Conservation (phyloP, 1,284 basidiomycete genomes). For the Boletus mariae region DNA sequence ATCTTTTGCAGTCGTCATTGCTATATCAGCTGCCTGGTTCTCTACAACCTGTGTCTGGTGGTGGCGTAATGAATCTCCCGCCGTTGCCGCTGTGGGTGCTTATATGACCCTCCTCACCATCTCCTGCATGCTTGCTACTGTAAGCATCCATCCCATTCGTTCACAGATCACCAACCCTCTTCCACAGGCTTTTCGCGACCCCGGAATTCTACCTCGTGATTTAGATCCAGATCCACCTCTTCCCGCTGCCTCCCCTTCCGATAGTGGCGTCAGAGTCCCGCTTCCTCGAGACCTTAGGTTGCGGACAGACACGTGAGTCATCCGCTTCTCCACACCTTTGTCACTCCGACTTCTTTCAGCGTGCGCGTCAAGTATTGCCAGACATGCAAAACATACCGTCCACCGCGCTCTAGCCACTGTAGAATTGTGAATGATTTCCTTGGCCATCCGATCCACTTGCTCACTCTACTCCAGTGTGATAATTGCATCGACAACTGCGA, state of each 20-base stretch:
- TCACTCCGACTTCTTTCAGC: conserved; percentile 36
- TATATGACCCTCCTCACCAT: conserved; percentile 78
- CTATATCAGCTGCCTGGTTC: conserved; percentile 76
- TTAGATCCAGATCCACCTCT: conserved; percentile 83
- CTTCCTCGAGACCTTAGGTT: conserved; percentile 81
- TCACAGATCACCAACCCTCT: not conserved
- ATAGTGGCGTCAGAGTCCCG: conserved; percentile 59
- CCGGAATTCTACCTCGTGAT: conserved; percentile 84
- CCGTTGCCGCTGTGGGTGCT: conserved; percentile 69
- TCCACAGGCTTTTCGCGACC: conserved; percentile 72
- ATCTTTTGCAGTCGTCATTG: conserved; percentile 58
- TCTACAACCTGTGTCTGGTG: conserved; percentile 84
- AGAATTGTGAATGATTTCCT: conserved; percentile 61
- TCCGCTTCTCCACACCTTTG: conserved; percentile 5
- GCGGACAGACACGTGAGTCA: conserved; percentile 67
- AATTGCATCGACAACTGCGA: conserved; percentile 91
- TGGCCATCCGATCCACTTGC: conserved; percentile 1
- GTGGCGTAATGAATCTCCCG: conserved; percentile 74
- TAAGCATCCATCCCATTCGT: conserved; percentile 35
- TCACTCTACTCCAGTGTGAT: conserved; percentile 61
- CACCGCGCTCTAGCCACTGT: conserved; percentile 89
- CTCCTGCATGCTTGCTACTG: conserved; percentile 73
- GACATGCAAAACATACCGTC: conserved; percentile 86
- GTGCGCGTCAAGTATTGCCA: conserved; percentile 89
- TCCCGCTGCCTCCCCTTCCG: conserved; percentile 54